Evolutionary conservation across 768 basidiomycete species (phyloP), one percentile per base, ranked within the genome.

Genomic region (Hirschioporus abietinus): DNA sequence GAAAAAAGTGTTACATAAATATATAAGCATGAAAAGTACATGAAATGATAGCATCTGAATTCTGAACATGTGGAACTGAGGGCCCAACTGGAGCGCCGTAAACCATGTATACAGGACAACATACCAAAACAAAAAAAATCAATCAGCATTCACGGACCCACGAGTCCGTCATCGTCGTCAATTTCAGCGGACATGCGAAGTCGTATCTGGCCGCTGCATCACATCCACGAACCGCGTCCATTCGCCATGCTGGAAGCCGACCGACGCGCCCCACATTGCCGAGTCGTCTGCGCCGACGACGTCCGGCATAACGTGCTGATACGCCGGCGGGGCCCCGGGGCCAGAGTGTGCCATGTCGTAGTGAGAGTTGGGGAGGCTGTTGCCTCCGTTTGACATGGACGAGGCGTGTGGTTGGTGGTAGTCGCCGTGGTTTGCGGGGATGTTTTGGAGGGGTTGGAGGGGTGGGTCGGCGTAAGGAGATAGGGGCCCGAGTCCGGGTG

Each of bases 191-290:
- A 52, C 42, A 36, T 63, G 63, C 17, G 27, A 27, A 2, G 63
- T 27, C 35, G 63, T 35, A 30, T 71, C 75, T 70, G 80, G 75
- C 18, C 85, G 83, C 72, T 86, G 82, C 76, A 91, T 81, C 60
- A 84, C 88, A 67, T 90, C 87, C 76, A 92, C 76, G 73, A 86
- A 84, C 67, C 81, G 80, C 57, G 78, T 58, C 88, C 91, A 92
- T 76, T 92, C 91, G 57, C 87, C 86, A 70, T 90, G 88, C 66
- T 86, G 90, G 72, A 93, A 89, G 20, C 88, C 88, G 63, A 88
- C 83, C 42, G 87, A 84, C 18, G 90, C 83, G 58, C 90, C 90
- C 90, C 91, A 93, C 81, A 91, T 88, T 35, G 80, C 80, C 42
- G 81, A 78, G 69, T 89, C 87, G 67, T 88, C 88, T 60, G 84